Conservation (phyloP, 202 grass and related monocot genomes). For the Eragrostis tef region DNA sequence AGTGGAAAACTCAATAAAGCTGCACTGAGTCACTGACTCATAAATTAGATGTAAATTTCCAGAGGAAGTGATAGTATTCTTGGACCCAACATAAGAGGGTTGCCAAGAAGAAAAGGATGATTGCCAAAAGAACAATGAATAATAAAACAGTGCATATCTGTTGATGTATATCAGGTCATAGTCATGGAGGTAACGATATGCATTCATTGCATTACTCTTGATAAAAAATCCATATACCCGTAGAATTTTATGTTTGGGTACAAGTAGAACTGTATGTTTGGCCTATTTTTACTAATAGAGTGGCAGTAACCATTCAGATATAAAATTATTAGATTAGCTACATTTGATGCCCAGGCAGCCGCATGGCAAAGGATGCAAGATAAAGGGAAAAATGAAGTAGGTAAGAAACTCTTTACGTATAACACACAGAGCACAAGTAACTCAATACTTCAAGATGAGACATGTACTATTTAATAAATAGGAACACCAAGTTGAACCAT, state of each 20-base stretch:
- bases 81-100: conserved; percentile 19
- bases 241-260: too few relatives aligned
- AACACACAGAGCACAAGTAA: conserved; percentile 32
- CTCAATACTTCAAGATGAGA: conserved; percentile 27
- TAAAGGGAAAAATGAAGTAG: not conserved
- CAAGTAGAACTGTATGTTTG: too few relatives aligned
- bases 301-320: too few relatives aligned
- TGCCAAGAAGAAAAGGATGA: conserved; percentile 2
- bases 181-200: too few relatives aligned
- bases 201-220: too few relatives aligned
- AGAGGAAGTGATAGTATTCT: not conserved
- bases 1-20: conserved; percentile 21
- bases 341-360: not conserved
- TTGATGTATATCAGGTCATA: conserved; percentile 13
- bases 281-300: too few relatives aligned
- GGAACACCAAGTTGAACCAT: conserved; percentile 28
- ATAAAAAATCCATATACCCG: too few relatives aligned
- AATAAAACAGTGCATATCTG: conserved; percentile 19
- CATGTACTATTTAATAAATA: conserved; percentile 32
- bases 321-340: too few relatives aligned
- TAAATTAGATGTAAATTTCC: conserved; percentile 30
- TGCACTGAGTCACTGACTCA: not conserved
- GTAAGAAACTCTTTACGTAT: not conserved
- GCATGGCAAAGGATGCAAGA: not conserved
- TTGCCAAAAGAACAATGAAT: not conserved